phyloP scores from a whole-genome alignment of 73 alveolate species.

The Uronychia binucleata region DNA sequence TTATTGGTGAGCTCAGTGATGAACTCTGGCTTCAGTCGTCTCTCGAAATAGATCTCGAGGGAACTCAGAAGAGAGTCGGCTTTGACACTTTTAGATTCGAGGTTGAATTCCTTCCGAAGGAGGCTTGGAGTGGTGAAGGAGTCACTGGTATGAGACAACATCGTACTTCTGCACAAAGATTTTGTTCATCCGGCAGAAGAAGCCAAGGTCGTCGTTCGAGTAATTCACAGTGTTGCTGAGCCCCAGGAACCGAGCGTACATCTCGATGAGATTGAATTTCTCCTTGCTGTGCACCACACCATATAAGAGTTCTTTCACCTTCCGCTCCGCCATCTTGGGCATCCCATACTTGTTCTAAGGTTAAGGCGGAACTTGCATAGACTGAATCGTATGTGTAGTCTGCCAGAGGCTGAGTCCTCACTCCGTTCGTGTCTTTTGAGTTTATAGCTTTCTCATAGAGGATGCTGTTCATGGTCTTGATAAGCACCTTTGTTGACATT shows the following conservation, averaged over 20 bases:
- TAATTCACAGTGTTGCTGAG: not conserved
- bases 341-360: not conserved
- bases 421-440: not conserved
- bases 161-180: not conserved
- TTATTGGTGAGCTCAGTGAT: not conserved
- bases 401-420: not conserved
- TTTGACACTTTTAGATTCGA: not conserved
- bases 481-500: not conserved
- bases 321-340: constrained; percentile 1
- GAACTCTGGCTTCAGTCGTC: not conserved
- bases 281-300: not conserved
- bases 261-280: not conserved
- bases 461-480: not conserved
- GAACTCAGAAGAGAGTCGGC: not conserved
- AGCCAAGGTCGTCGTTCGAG: constrained; percentile 6
- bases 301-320: not conserved
- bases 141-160: not conserved
- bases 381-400: not conserved
- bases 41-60: not conserved
- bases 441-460: not conserved
- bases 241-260: not conserved
- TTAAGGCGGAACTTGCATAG: not conserved
- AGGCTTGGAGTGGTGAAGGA: not conserved
- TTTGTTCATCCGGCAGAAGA: not conserved
- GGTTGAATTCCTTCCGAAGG: not conserved